Conservation (phyloP, 495 filamentous ascomycete genomes). For the Lentithecium fluviatile region DNA sequence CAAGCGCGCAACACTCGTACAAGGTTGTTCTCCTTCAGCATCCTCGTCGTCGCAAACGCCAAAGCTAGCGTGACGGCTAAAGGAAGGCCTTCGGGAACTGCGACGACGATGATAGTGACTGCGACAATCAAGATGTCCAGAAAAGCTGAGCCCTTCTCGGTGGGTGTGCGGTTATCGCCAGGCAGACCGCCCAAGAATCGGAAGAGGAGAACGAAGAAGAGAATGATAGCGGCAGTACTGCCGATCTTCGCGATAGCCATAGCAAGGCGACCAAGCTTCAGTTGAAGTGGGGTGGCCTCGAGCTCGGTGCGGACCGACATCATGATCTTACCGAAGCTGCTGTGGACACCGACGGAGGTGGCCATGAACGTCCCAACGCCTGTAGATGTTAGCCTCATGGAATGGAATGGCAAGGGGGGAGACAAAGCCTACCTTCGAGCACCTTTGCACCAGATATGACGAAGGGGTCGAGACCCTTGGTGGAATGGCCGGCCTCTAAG, state of each 20-base stretch:
- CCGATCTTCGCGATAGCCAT: slow-evolving; percentile 94
- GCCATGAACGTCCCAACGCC: slow-evolving; percentile 44
- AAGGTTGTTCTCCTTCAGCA: slow-evolving; percentile 94
- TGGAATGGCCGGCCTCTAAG: slow-evolving; percentile 67
- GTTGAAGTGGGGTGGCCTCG: slow-evolving; percentile 88
- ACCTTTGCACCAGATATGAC: slow-evolving; percentile 91
- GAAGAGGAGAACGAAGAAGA: slow-evolving; percentile 89
- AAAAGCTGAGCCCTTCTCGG: slow-evolving; percentile 81
- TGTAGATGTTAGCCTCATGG: not conserved
- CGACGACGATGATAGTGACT: slow-evolving; percentile 92
- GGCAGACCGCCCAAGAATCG: slow-evolving; percentile 75
- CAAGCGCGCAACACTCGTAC: slow-evolving; percentile 88
- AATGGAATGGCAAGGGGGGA: not conserved
- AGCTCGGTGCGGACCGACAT: slow-evolving; percentile 88
- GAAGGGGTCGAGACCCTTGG: slow-evolving; percentile 86
- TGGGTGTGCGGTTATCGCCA: slow-evolving; percentile 53
- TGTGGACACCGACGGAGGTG: slow-evolving; percentile 81
- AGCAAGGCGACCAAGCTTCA: slow-evolving; percentile 85
- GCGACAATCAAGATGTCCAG: slow-evolving; percentile 91
- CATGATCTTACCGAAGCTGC: slow-evolving; percentile 86
- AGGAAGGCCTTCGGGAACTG: slow-evolving; percentile 92
- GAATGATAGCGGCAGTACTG: slow-evolving; percentile 72
- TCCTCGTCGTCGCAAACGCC: slow-evolving; percentile 89
- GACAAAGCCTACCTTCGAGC: slow-evolving; percentile 69
- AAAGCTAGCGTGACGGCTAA: slow-evolving; percentile 92